Evolutionary conservation across 2,329 filamentous ascomycete species (phyloP), one percentile per base, ranked within the genome.

Genomic region (Epichloe baconii): DNA sequence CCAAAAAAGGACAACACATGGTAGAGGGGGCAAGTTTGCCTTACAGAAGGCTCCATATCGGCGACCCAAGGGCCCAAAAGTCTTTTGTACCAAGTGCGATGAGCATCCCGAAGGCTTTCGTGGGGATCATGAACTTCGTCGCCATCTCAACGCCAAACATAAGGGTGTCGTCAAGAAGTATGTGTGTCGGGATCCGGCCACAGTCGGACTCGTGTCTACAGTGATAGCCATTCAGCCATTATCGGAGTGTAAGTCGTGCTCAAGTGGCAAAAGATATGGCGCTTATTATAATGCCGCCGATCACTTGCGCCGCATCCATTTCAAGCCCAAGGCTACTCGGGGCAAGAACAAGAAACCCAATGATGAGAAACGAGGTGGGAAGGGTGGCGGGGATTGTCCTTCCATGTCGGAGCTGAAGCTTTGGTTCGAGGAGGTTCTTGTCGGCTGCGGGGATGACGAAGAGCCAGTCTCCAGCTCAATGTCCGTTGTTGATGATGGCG

Each of bases 201-300:
- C 60, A 0, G 61, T 59, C 15, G 72, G 72, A 7, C 61, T 72
- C 3, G 56, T 59, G 17, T 64, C 67, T 53, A 57, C 67, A 70
- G 77, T 66, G 59, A 74, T 58, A 64, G 80, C 69, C 66, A 75
- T 77, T 69, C 77, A 68, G 49, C 83, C 89, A 41, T 77, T 97
- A 36, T 72, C 74, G 48, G 85, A 85, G 58, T 96, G 90, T 78
- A 95, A 95, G 67, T 79, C 86, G 46, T 97, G 91, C 66, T 77
- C 76, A 47, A 76, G 77, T 44, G 71, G 77, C 51, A 96, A 95
- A 72, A 77, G 79, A 53, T 97, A 97, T 59, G 86, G 86, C 3
- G 87, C 86, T 15, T 93, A 96, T 69, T 96, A 97, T 70, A 97
- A 97, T 61, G 91, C 90, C 0, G 89, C 89, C 0, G 91, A 89